Evolutionary conservation across 139 green algal genomes (phyloP), one percentile per base, ranked within the genome.

Genomic region (Haematococcus lacustris): DNA sequence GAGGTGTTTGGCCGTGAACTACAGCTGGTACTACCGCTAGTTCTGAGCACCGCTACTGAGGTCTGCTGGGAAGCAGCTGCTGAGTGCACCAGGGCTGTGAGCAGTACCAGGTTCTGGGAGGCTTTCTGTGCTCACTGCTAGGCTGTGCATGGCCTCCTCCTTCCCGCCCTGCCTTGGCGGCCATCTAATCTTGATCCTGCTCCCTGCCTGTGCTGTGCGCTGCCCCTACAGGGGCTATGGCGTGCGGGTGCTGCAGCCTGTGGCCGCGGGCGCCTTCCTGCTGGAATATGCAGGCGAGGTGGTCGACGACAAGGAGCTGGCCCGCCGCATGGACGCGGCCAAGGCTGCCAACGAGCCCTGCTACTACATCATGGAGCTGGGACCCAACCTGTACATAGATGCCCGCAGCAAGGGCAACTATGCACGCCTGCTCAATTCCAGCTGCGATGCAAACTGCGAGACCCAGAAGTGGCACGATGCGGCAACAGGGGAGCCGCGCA

Each of bases 351-450:
- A 3, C 30, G 35, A 72, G 43, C 67, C 38, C 4, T 65, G 43
- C 43, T 94, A 92, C 65, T 96, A 96, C 86, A 91, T 96, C 76
- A 96, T 96, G 91, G 90, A 94, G 80, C 83, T 94, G 64, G 85
- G 74, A 3, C 78, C 90, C 41, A 88, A 92, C 76, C 78, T 91
- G 51, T 89, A 92, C 76, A 93, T 97, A 43, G 92, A 97, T 63
- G 92, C 92, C 0, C 79, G 85, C 37, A 57, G 70, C 53, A 91
- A 90, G 68, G 91, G 91, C 71, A 95, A 89, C 76, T 28, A 88
- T 23, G 88, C 89, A 1, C 85, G 92, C 38, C 79, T 96, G 61
- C 81, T 97, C 59, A 41, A 40, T 28, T 28, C 21, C 76, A 91
- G 80, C 73, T 97, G 92, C 77, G 87, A 90, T 26, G 90, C 92